Base-by-base conservation (phyloP, 306 rosid species). In the Heteromeles arbutifolia region DNA sequence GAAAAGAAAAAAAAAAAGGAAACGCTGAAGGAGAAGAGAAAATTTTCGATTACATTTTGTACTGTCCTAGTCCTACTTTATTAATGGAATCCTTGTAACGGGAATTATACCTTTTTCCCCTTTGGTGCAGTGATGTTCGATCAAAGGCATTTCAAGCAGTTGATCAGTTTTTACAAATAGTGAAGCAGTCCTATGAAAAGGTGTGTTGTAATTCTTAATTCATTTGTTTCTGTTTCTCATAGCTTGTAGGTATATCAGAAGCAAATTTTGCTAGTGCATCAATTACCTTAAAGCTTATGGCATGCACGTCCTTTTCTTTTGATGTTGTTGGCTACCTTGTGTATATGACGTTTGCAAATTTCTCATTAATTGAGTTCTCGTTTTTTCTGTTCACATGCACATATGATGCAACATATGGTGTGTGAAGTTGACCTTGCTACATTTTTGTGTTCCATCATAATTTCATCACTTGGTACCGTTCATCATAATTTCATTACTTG, bases 141-240 rank as follows among this genome's bases (percentile, higher is more conserved):
- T 80, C 86, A 6, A 95, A 90, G 85, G 96, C 97, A 78, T 92
- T 95, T 87, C 97, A 95, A 89, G 96, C 97, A 26, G 91, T 90
- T 81, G 99, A 92, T 83, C 98, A 95, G 68, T 95, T 95, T 90
- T 74, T 95, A 85, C 96, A 79, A 80, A 82, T 90, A 61, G 84
- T 88, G 76, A 96, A 90, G 87, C 97, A 92, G 67, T 76, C 85
- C 81, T 82, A 92, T 54, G 97, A 96, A 56, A 95, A 90, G 99
- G 99, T 96, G 83, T 73, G 76, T 19, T n/a, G 61, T 32, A 82
- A 68, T 45, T 73, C 56, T 64, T 84, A 45, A 80, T 65, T 62
- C 57, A 74, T 81, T 78, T 78, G 32, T n/a, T 66, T 74, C 54
- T 66, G 21, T 25, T 48, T 65, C 6, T n/a, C 68, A 15, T 73